Conservation (phyloP, 352 stramenopile genomes). For the Plasmopara viticola region DNA sequence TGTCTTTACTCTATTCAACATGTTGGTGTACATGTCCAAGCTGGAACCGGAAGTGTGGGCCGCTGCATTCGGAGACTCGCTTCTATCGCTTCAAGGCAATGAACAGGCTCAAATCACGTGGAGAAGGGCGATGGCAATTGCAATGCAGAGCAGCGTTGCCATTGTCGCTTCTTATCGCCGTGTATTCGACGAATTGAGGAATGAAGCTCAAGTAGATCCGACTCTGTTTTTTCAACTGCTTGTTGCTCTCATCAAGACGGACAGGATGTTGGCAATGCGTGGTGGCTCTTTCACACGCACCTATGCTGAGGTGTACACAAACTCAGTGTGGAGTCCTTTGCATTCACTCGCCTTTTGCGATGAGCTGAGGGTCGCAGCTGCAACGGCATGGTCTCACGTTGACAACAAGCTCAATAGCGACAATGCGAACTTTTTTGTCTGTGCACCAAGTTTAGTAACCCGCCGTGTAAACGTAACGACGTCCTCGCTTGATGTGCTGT, state of each 20-base stretch:
- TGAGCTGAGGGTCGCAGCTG: slow-evolving; percentile 16
- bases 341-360: slow-evolving; percentile 23
- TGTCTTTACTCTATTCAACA: slow-evolving; percentile 15
- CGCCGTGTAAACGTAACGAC: slow-evolving; percentile 20
- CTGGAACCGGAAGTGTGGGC: slow-evolving; percentile 11
- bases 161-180: slow-evolving; percentile 15
- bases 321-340: slow-evolving; percentile 11
- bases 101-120: slow-evolving; percentile 10
- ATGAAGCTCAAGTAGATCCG: slow-evolving; percentile 5
- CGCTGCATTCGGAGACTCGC: slow-evolving; percentile 18
- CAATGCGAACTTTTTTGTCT: slow-evolving; percentile 20
- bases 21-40: slow-evolving; percentile 21
- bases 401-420: slow-evolving; percentile 15
- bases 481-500: slow-evolving; percentile 23
- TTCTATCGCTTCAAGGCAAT: slow-evolving; percentile 17
- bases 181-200: slow-evolving; percentile 4
- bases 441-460: slow-evolving; percentile 18
- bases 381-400: slow-evolving; percentile 13
- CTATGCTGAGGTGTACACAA: slow-evolving; percentile 12
- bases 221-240: slow-evolving; percentile 15
- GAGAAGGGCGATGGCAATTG: slow-evolving; percentile 9
- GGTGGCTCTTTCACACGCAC: slow-evolving; percentile 1
- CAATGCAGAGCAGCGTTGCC: slow-evolving; percentile 11
- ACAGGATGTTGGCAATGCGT: not conserved
- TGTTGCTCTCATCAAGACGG: slow-evolving; percentile 11